A percentile compares a stretch with the other conserved stretches of the same genome.
phyloP scores from a whole-genome alignment of 2,329 filamentous ascomycete genomes.

The Monilinia laxa region DNA sequence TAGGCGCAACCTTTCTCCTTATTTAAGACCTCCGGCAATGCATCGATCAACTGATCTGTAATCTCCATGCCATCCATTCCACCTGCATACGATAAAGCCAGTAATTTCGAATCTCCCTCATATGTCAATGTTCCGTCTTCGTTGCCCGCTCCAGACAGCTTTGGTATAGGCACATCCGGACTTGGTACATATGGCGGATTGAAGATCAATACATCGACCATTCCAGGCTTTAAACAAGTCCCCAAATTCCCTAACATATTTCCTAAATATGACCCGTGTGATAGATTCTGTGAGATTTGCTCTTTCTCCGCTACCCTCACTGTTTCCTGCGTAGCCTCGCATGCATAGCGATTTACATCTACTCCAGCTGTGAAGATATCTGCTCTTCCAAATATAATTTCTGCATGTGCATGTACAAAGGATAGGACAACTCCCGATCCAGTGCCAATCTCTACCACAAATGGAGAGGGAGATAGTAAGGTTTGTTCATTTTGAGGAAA shows the following conservation, averaged over 20 bases:
- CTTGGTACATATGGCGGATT: slow-evolving; percentile 98
- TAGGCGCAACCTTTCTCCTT: slow-evolving; percentile 75
- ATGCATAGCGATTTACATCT: slow-evolving; percentile 85
- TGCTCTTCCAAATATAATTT: slow-evolving; percentile 67
- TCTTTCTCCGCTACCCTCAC: slow-evolving; percentile 51
- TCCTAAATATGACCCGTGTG: slow-evolving; percentile 58
- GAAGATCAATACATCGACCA: slow-evolving; percentile 85
- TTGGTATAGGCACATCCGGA: slow-evolving; percentile 59
- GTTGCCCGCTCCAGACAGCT: slow-evolving; percentile 43
- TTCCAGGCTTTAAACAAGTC: slow-evolving; percentile 54
- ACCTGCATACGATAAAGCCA: slow-evolving; percentile 85
- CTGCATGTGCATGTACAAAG: slow-evolving; percentile 77
- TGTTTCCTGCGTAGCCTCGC: slow-evolving; percentile 70
- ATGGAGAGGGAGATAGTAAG: slow-evolving; percentile 47
- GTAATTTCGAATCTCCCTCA: slow-evolving; percentile 77
- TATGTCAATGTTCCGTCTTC: slow-evolving; percentile 49
- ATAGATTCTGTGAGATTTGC: slow-evolving; percentile 40
- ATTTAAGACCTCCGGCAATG: slow-evolving; percentile 64
- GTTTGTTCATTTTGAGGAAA: slow-evolving; percentile 26
- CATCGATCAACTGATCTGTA: slow-evolving; percentile 73
- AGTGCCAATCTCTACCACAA: slow-evolving; percentile 83
- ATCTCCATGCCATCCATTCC: slow-evolving; percentile 92
- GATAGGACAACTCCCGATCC: slow-evolving; percentile 93
- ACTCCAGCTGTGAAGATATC: slow-evolving; percentile 71
- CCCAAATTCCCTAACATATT: slow-evolving; percentile 70